Base-by-base conservation (phyloP, 1,284 basidiomycete species). In the Pisolithus thermaeus region DNA sequence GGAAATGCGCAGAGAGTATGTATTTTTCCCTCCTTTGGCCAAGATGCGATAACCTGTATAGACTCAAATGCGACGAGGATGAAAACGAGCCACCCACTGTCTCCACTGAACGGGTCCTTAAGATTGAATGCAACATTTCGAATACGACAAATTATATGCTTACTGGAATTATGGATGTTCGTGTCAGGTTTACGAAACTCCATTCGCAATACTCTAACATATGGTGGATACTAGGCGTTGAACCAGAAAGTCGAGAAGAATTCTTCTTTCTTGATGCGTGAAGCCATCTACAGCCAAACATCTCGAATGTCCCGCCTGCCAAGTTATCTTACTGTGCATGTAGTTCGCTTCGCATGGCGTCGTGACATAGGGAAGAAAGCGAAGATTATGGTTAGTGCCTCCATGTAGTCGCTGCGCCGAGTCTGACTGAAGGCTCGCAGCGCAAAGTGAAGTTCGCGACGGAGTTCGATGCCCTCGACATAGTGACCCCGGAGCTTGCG, bases 311-410 rank as follows among this genome's bases (percentile, higher is more conserved):
- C 90, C 5, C 80, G 95, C 14, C 73, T 98, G 25, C 97, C 96
- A 0, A 70, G 80, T 5, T 93, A 95, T 64, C 78, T 97, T 38
- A 86, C 88, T 8, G 81, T 95, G 4, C 92, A 95, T 61, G 90
- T 97, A 85, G 93, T 96, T 7, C 86, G 97, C 45, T 99, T 99
- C 70, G 91, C 88, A 58, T 99, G 96, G 96, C 77, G 92, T 55
- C 77, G 83, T 42, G 96, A 98, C 59, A 95, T 97, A 53, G 75
- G 76, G 58, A 94, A 92, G 73, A 95, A 94, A 63, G 83, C 90
- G 1, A 95, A 95, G 72, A 93, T 95, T 65, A 91, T 95, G 91
- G 84, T 85, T 51, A 45, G 70, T 59, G 28, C 4, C 47, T 45
- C 38, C 43, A 12, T 46, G 16, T 18, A 16, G 30, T 22, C 4